phyloP scores from a whole-genome alignment of 176 grass and related monocot species.

The Saccharum officinarum region DNA sequence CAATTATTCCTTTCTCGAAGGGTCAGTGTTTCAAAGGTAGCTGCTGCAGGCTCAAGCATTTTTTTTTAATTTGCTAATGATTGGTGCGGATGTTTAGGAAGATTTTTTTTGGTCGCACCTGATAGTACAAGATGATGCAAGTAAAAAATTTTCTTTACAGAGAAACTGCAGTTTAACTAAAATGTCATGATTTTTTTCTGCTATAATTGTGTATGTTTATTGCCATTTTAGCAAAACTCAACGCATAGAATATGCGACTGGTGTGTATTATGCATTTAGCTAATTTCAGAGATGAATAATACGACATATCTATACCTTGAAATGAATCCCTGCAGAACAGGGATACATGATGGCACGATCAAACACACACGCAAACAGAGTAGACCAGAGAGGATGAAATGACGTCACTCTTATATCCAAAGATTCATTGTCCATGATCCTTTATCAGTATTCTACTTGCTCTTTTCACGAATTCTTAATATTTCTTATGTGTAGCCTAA shows the following conservation, averaged over 20 bases:
- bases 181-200: background rate
- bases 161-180: background rate
- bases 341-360: background rate
- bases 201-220: background rate
- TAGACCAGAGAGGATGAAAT: background rate
- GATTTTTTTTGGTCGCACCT: background rate
- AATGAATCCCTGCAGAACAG: background rate
- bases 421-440: background rate
- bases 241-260: background rate
- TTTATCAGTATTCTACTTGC: background rate
- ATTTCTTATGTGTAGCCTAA: background rate
- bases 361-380: background rate
- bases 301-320: background rate
- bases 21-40: slow-evolving; percentile 83
- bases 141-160: background rate
- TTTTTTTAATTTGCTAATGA: slow-evolving; percentile 3
- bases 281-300: background rate
- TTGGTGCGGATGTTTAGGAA: background rate
- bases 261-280: background rate
- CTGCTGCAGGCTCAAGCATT: slow-evolving; percentile 15
- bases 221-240: background rate
- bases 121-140: background rate
- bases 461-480: background rate
- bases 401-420: background rate
- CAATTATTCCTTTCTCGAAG: slow-evolving; percentile 46